Percentiles rank a stretch among this genome's conserved stretches.
These are phyloP conservation scores for Ziziphus jujuba DNA, from an alignment of 306 rosid species.

Conservation along the genomic window DNA sequence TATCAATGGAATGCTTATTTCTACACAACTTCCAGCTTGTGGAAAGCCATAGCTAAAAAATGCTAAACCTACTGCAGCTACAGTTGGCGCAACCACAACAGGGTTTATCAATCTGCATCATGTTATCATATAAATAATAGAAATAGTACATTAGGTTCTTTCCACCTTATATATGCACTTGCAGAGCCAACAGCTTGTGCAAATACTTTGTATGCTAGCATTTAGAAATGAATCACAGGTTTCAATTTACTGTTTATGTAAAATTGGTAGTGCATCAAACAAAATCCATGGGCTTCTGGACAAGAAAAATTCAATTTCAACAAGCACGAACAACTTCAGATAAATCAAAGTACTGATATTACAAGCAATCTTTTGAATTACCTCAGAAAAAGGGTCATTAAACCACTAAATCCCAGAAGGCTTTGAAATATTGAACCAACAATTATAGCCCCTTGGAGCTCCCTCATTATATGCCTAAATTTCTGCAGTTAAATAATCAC, in stretches of 20 bases:
- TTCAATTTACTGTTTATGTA: background rate
- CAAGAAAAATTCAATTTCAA: background rate
- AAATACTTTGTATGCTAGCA: background rate
- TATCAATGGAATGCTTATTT: constrained; percentile 84
- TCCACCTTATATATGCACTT: background rate
- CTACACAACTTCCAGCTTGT: constrained; percentile 87
- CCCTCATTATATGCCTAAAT: constrained; percentile 94
- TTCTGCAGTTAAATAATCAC: constrained; percentile 54
- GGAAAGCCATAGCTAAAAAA: constrained; percentile 96
- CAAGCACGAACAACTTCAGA: background rate
- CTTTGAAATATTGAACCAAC: constrained; percentile 84
- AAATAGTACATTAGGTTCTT: background rate
- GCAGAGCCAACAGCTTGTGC: background rate
- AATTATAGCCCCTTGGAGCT: constrained; percentile 95
- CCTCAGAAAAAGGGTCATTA: constrained; percentile 85
- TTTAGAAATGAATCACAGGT: background rate
- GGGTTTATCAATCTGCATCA: constrained; percentile 80
- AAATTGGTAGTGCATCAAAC: no score
- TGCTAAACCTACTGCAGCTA: constrained; percentile 93
- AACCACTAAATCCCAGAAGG: constrained; percentile 84
- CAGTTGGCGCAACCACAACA: constrained; percentile 92
- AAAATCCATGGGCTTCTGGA: no score
- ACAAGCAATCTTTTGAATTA: constrained; percentile 33
- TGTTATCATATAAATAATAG: constrained; percentile 1
- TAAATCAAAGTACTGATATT: background rate